These are phyloP conservation scores for Plasmopara muralis DNA, from an alignment of 352 stramenopile species.

Conservation along the genomic window DNA sequence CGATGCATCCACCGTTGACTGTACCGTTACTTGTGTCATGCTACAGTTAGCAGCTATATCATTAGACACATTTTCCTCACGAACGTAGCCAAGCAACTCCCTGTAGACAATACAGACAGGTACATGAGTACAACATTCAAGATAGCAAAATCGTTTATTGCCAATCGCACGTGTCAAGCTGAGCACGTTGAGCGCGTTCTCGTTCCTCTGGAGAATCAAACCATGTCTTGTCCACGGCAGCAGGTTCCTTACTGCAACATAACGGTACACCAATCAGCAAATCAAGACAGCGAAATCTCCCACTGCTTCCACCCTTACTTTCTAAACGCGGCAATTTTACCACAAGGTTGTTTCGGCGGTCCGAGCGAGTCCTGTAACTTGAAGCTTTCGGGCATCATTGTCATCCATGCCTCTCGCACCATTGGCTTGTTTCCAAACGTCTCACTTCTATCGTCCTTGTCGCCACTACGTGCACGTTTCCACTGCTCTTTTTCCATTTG, in stretches of 20 bases:
- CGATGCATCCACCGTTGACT: slow-evolving; percentile 45
- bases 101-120: slow-evolving; percentile 23
- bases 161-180: slow-evolving; percentile 64
- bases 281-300: not conserved
- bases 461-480: slow-evolving; percentile 26
- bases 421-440: slow-evolving; percentile 12
- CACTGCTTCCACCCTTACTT: slow-evolving; percentile 16
- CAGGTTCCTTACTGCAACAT: slow-evolving; percentile 57
- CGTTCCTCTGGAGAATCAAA: slow-evolving; percentile 78
- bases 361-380: slow-evolving; percentile 73
- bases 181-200: slow-evolving; percentile 67
- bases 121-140: slow-evolving; percentile 6
- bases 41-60: slow-evolving; percentile 9
- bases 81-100: slow-evolving; percentile 75
- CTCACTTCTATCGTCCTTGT: slow-evolving; percentile 8
- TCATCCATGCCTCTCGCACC: slow-evolving; percentile 78
- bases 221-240: slow-evolving; percentile 70
- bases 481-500: slow-evolving; percentile 64
- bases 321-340: slow-evolving; percentile 58
- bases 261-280: slow-evolving; percentile 1
- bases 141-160: not conserved
- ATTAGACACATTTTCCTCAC: slow-evolving; percentile 55
- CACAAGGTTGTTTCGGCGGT: slow-evolving; percentile 34
- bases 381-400: slow-evolving; percentile 70
- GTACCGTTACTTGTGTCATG: slow-evolving; percentile 5